Evolutionary conservation across 2,329 filamentous ascomycete species (phyloP), one percentile per base, ranked within the genome.

Genomic region (Orbilia ellipsospora): DNA sequence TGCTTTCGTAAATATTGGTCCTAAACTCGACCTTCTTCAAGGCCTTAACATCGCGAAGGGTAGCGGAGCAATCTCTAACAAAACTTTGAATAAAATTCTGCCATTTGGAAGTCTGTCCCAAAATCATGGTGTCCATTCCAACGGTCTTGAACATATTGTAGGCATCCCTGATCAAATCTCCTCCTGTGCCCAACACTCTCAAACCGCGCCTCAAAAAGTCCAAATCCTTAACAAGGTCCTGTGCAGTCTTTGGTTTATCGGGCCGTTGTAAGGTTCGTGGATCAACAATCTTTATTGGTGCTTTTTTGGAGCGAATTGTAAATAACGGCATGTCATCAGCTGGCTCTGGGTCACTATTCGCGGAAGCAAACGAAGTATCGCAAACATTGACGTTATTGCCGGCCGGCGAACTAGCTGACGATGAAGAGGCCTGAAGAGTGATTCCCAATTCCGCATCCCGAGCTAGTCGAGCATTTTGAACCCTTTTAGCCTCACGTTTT

Each of bases 151-250:
- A 74, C 57, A 74, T 51, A 28, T 67, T 62, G 40, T 74, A 68
- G n/a, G 70, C 65, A 26, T 68, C 51, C 13, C 52, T 45, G n/a
- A 57, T 45, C 12, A 74, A 23, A 18, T 74, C 70, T 18, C 50
- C 70, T 50, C 63, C 59, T 23, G 57, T 74, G 13, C 42, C 62
- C 59, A 74, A 63, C 28, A 74, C 63, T 44, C 63, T 56, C 63
- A 74, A 54, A 8, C 70, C 70, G 31, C 70, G 63, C 52, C 68
- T 74, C 63, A 74, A 56, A 68, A 74, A 74, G 36, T 62, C 70
- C 51, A 74, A 63, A 63, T 74, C 70, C n/a, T 68, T 74, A 74
- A 63, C 70, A 52, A 74, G 62, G 57, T 74, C 70, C 60, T 74
- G 67, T 20, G 70, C 62, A 67, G 70, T 67, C 62, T 68, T 74